Base-by-base conservation (phyloP, 345 rosid species). In the Capsella bursapastoris region DNA sequence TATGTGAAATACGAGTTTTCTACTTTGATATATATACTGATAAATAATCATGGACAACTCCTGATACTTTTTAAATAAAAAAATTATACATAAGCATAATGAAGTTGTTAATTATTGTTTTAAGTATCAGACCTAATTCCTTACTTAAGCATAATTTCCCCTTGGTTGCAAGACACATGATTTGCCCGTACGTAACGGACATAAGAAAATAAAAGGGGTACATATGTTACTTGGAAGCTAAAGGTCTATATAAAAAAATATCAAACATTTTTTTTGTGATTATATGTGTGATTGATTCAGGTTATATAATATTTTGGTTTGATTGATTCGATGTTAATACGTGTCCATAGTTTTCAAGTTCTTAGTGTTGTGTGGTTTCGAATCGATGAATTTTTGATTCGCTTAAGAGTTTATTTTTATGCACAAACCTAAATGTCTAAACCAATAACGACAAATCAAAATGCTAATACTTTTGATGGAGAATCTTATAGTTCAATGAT, bases 181-280 rank as follows among this genome's bases (percentile, higher is more conserved):
- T 76, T 70, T n/a, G 70, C 64, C 64, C 71, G 61, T 63, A 63
- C 66, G 80, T 76, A 63, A 76, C 47, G 66, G 66, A 64, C 61
- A 64, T 47, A 8, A 45, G 49, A 50, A 60, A 61, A 60, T n/a
- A 10, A 75, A 14, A 75, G 32, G 8, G 56, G 25, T 28, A 50
- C 1, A 22, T 59, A 41, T 75, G 61, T 70, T 70, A 44, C 44
- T 43, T 52, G 62, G 50, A 75, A 34, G 41, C 28, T 7, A 51
- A 50, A 57, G 3, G 0, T 0, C 2, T 22, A 22, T 22, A 22
- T 22, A 22, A 22, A 22, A 22, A 22, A 22, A 1, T 22, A 22
- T 22, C 2, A 22, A 22, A 22, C 25, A 1, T 22, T 22, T 22
- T 22, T 22, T 22, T 22, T 22, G 25, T 22, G 25, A 22, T 22